These are phyloP conservation scores for Leccinum obscurum DNA, from an alignment of 768 basidiomycete species.

Conservation along the genomic window DNA sequence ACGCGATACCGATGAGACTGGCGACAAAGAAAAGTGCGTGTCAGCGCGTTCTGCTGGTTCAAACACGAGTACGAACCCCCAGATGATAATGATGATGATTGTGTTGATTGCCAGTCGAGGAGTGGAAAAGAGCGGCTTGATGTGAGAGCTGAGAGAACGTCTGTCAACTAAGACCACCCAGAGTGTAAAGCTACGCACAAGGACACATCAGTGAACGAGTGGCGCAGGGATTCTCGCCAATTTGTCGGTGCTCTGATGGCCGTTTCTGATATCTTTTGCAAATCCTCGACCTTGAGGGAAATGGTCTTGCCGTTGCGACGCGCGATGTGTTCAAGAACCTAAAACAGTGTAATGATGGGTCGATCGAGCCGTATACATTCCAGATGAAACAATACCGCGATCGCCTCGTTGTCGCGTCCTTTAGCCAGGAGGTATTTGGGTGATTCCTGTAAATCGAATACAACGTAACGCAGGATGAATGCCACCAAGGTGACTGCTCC, in stretches of 20 bases:
- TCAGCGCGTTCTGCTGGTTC: not conserved
- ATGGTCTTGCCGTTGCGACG: slow-evolving; percentile 46
- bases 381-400: slow-evolving; percentile 34
- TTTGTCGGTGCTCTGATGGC: slow-evolving; percentile 9
- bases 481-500: slow-evolving; percentile 50
- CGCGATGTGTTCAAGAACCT: slow-evolving; percentile 53
- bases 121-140: slow-evolving; percentile 49
- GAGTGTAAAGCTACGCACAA: slow-evolving; percentile 32
- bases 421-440: slow-evolving; percentile 60
- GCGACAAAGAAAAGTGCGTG: not conserved
- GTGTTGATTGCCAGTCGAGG: slow-evolving; percentile 46
- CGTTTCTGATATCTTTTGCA: slow-evolving; percentile 33
- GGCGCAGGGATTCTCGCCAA: slow-evolving; percentile 29
- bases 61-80: slow-evolving; percentile 40
- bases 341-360: not conserved
- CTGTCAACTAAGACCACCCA: not conserved
- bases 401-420: slow-evolving; percentile 56
- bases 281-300: slow-evolving; percentile 46
- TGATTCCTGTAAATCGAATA: slow-evolving; percentile 61
- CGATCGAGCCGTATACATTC: not conserved
- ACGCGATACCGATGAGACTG: slow-evolving; percentile 48
- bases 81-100: slow-evolving; percentile 48
- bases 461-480: slow-evolving; percentile 54
- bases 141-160: slow-evolving; percentile 40
- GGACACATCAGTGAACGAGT: slow-evolving; percentile 40